Evolutionary conservation across 345 rosid genomes (phyloP).

Genomic region (Salix udensis): DNA sequence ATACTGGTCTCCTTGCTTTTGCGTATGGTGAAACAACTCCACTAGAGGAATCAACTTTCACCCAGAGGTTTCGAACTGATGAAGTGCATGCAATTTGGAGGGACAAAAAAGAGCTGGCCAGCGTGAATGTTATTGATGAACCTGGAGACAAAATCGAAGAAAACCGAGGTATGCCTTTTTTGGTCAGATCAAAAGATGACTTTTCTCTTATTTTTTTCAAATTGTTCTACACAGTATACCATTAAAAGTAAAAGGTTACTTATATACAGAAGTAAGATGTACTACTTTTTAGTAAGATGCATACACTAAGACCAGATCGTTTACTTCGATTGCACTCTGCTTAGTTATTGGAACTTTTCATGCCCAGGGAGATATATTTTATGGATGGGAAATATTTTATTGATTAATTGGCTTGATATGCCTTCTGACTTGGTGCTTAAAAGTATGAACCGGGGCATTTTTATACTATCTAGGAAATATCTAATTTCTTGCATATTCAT

Average conservation of each 20-base stretch:
- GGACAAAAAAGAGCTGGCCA: constrained; percentile 34
- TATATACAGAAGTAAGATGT: neutral
- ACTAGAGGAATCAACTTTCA: constrained; percentile 77
- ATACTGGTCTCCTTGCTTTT: constrained; percentile 77
- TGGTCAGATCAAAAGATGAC: neutral
- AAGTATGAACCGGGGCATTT: no score
- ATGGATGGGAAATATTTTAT: no score
- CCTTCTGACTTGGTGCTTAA: neutral
- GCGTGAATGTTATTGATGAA: neutral
- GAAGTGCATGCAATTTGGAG: constrained; percentile 95
- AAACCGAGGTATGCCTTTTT: constrained; percentile 3
- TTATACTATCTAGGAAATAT: no score
- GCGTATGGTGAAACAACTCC: constrained; percentile 68
- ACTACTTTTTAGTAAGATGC: neutral
- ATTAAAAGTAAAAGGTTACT: neutral
- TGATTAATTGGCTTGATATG: no score
- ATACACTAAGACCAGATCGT: neutral
- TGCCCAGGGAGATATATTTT: neutral
- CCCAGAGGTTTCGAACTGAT: constrained; percentile 86
- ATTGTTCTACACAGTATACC: neutral
- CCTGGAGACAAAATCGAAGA: neutral
- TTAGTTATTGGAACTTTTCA: neutral
- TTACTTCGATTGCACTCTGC: neutral
- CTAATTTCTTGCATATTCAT: no score
- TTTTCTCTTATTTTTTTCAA: no score